A percentile compares a stretch with the other conserved stretches of the same genome.
phyloP scores from a whole-genome alignment of 2,329 filamentous ascomycete genomes.

The Didymellaceae sp. region DNA sequence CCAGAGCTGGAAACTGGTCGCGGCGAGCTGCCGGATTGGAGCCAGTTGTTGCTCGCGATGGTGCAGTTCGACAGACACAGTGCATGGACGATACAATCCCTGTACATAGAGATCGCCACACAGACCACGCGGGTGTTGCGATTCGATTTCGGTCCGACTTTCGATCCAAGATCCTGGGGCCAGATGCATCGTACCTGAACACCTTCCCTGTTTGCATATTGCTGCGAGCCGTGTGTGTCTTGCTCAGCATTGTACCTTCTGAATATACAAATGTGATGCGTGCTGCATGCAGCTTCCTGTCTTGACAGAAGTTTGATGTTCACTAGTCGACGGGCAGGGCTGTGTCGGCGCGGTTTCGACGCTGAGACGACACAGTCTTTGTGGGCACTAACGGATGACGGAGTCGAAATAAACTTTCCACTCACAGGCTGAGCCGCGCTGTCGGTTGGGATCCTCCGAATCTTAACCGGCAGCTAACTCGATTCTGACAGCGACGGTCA shows the following conservation, averaged over 20 bases:
- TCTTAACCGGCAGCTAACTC: neutral
- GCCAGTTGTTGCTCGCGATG: neutral
- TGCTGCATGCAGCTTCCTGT: neutral
- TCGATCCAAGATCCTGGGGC: slow-evolving; percentile 8
- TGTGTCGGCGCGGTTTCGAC: slow-evolving; percentile 7
- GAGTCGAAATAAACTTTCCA: slow-evolving; percentile 15
- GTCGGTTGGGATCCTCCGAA: slow-evolving; percentile 4
- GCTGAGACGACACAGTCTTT: slow-evolving; percentile 7
- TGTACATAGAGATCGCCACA: slow-evolving; percentile 14
- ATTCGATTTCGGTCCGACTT: slow-evolving; percentile 9
- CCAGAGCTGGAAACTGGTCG: neutral
- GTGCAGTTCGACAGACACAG: neutral
- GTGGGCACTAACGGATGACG: slow-evolving; percentile 11
- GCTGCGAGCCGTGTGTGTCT: slow-evolving; percentile 6
- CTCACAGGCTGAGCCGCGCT: slow-evolving; percentile 11
- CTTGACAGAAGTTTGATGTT: neutral
- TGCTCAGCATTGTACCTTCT: neutral
- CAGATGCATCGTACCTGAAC: slow-evolving; percentile 2
- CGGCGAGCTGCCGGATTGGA: neutral
- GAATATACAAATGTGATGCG: too few species aligned
- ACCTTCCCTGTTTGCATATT: slow-evolving; percentile 15
- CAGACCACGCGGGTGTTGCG: neutral
- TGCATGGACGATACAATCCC: slow-evolving; percentile 6
- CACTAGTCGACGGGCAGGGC: neutral
- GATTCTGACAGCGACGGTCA: neutral